Percentiles rank a stretch among this genome's conserved stretches.
These are phyloP conservation scores for Penicillium egyptiacum DNA, from an alignment of 495 filamentous ascomycete genomes.

Conservation along the genomic window DNA sequence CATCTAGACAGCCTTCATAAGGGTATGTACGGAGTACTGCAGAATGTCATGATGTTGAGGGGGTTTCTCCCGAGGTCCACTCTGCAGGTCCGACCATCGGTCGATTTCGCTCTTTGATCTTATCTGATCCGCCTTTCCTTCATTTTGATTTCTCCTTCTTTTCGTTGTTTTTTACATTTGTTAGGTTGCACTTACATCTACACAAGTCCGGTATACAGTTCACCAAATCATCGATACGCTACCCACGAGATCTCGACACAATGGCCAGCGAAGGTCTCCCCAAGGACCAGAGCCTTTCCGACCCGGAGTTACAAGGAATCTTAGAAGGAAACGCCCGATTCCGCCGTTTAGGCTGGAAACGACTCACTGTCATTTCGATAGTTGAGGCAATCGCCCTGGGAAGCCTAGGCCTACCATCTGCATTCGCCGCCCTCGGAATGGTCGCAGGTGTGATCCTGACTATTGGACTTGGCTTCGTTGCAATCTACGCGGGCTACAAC, in stretches of 20 bases:
- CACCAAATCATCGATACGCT: neutral
- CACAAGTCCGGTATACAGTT: too few species aligned
- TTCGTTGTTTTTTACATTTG: neutral
- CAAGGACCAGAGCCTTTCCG: constrained; percentile 6
- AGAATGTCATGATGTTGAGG: neutral
- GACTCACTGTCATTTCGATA: constrained; percentile 47
- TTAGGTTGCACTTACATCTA: neutral
- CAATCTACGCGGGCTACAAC: constrained; percentile 68
- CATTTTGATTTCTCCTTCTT: neutral
- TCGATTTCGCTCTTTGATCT: constrained; percentile 4
- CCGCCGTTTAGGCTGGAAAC: constrained; percentile 34
- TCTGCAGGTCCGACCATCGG: neutral
- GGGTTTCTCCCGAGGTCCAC: constrained; percentile 2
- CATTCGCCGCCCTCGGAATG: constrained; percentile 61
- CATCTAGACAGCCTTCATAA: neutral
- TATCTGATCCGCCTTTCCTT: constrained; percentile 11
- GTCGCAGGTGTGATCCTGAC: constrained; percentile 51
- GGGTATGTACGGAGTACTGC: neutral
- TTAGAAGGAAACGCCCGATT: constrained; percentile 15
- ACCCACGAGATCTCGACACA: neutral
- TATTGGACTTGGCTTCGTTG: constrained; percentile 59
- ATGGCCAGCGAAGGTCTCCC: constrained; percentile 9
- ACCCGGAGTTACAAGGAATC: constrained; percentile 5
- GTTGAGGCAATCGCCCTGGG: constrained; percentile 64
- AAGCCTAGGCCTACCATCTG: constrained; percentile 54